Evolutionary conservation across 2,329 filamentous ascomycete species (phyloP), one percentile per base, ranked within the genome.

Genomic region (Colletotrichum sansevieriae): DNA sequence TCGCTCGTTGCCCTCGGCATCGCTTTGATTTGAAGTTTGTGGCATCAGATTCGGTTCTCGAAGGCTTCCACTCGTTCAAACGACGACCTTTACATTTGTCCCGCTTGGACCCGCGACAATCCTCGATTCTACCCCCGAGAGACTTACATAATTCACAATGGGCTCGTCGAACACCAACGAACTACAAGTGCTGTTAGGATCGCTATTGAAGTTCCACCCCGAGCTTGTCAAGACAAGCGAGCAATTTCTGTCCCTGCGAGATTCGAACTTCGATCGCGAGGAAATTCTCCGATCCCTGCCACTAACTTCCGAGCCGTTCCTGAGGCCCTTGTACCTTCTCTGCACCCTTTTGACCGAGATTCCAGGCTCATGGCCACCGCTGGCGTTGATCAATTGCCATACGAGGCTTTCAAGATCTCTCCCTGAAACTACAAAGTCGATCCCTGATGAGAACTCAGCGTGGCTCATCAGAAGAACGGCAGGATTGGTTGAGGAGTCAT

Each of bases 351-450:
- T 78, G 46, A 70, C 68, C 1, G 71, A 77, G 57, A 43, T 74
- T 39, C 69, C 73, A 3, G 75, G 74, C 20, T 71, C 71, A 18
- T 79, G 75, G 76, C 76, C 74, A 3, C 71, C 73, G 1, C 69
- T 77, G 49, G 63, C 62, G 20, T 72, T 79, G 29, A 75, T 79
- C 63, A 76, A 76, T 20, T 78, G 76, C 54, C 77, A 81, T 63
- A 76, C 76, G 4, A 72, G 76, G 41, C 70, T 82, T 2, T 79
- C 76, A 73, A 80, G 77, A 57, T 72, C 75, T 2, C 70, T 83
- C 5, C 80, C 81, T 2, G 78, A 82, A 62, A 72, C 72, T 12
- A 73, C 73, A 29, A 81, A 78, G 60, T 72, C 76, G n/a, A 75
- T 74, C 20, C 71, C 47, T 2, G 47, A 72, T 49, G 57, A 25